Base-by-base conservation (phyloP, 2,329 filamentous ascomycete genomes). In the Colletotrichum paranaense region DNA sequence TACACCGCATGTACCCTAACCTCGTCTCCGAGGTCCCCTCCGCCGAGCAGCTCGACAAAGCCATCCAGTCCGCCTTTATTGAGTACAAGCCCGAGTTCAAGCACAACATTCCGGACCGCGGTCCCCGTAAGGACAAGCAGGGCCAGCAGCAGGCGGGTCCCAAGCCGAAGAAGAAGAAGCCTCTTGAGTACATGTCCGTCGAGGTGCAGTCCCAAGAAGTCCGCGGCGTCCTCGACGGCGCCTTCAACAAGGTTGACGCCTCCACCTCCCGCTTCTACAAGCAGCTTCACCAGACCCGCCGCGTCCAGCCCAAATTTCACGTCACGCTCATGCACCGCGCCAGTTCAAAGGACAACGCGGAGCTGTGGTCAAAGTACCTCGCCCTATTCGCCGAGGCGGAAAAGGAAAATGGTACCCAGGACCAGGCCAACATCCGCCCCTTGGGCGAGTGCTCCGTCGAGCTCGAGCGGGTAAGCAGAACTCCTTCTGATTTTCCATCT, bases 251-350 rank as follows among this genome's bases (percentile, higher is more conserved):
- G 8, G 80, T 80, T 38, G 79, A 79, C 9, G 64, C 62, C 49
- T 84, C 89, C 19, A 86, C 85, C 38, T 85, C 90, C n/a, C 87
- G 85, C 26, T 92, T 98, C 79, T 99, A 94, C 85, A 90, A 89
- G 77, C 90, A 94, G 70, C 88, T 99, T 42, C 90, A 93, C 81
- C 88, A 93, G 76, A 89, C 88, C 2, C 89, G 92, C 24, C 93
- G 97, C 67, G 84, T 98, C 6, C 96, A 98, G 82, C 80, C 88
- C n/a, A 88, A 92, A 53, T 99, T 98, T 81, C 97, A 99, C 81
- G 94, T 99, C 71, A 99, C 97, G 0, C 89, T 99, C 52, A 95
- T 98, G 81, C 97, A 99, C 82, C 92, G 92, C 59, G 91, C 92
- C 12, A 86, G 85, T 3, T 85, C 90, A 11, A 86, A 86, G 53